phyloP scores from a whole-genome alignment of 768 basidiomycete species.

The Tubosaeta brunneosetosa region DNA sequence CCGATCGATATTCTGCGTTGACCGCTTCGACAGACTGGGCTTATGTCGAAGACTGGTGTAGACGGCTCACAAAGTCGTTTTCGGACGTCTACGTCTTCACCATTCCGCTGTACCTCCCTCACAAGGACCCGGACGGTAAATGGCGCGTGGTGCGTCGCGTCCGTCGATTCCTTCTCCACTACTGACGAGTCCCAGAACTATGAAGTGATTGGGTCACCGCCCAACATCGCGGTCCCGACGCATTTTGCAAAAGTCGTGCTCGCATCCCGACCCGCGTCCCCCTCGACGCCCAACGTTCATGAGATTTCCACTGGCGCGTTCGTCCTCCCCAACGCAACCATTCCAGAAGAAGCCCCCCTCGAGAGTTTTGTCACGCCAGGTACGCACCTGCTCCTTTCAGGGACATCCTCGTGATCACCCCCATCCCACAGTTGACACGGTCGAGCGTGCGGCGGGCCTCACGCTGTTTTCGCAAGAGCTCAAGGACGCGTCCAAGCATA shows the following conservation, averaged over 20 bases:
- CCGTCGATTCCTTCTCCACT: neutral
- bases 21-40: constrained; percentile 72
- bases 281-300: constrained; percentile 59
- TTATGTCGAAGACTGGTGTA: constrained; percentile 93
- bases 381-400: constrained; percentile 25
- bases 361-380: constrained; percentile 80
- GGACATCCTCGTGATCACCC: neutral
- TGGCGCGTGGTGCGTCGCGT: constrained; percentile 76
- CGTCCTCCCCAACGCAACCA: constrained; percentile 90
- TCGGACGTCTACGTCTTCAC: constrained; percentile 97
- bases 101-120: constrained; percentile 92
- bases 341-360: constrained; percentile 78
- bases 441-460: constrained; percentile 87
- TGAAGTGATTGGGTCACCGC: constrained; percentile 92
- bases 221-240: constrained; percentile 89
- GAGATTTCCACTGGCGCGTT: constrained; percentile 92
- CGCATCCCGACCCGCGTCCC: constrained; percentile 68
- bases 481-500: constrained; percentile 71
- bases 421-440: constrained; percentile 66
- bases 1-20: neutral
- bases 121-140: constrained; percentile 81
- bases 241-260: constrained; percentile 97
- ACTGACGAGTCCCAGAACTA: constrained; percentile 52
- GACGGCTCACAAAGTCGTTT: constrained; percentile 81
- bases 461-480: constrained; percentile 80